These are phyloP conservation scores for Hordeum pubiflorum DNA, from an alignment of 202 grass and related monocot species.

Conservation along the genomic window DNA sequence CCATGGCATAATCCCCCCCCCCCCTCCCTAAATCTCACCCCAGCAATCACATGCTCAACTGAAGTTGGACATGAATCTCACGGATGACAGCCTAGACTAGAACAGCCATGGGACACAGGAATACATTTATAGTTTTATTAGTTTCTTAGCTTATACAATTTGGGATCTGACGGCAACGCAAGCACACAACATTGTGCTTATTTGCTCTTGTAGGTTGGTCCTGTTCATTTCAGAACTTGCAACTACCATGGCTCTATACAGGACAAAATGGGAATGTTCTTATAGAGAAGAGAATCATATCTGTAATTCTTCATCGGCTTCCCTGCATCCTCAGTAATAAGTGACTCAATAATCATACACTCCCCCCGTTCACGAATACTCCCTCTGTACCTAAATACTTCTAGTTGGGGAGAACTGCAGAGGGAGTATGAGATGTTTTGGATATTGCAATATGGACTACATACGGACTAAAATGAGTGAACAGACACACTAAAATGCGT, in stretches of 20 bases:
- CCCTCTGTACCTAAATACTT: no score
- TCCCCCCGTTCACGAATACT: no score
- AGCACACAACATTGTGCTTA: background rate
- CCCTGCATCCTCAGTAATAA: background rate
- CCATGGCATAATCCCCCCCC: background rate
- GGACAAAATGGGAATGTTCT: background rate
- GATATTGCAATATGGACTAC: no score
- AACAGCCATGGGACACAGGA: background rate
- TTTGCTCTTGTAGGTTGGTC: background rate
- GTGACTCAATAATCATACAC: background rate
- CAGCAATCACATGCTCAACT: background rate
- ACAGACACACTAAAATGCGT: no score
- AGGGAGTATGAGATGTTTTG: no score
- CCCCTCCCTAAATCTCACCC: background rate
- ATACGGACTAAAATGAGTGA: no score
- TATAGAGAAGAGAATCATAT: constrained; percentile 1
- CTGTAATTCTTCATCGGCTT: background rate
- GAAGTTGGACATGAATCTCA: background rate
- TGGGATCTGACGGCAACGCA: background rate
- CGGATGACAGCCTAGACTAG: background rate
- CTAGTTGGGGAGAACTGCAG: no score
- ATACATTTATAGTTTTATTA: background rate
- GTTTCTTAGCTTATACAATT: background rate
- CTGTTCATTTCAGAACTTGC: background rate
- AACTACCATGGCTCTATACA: background rate